Evolutionary conservation across 169 alveolate genomes (phyloP), one percentile per base, ranked within the genome.

Genomic region (Besnoitia besnoiti): DNA sequence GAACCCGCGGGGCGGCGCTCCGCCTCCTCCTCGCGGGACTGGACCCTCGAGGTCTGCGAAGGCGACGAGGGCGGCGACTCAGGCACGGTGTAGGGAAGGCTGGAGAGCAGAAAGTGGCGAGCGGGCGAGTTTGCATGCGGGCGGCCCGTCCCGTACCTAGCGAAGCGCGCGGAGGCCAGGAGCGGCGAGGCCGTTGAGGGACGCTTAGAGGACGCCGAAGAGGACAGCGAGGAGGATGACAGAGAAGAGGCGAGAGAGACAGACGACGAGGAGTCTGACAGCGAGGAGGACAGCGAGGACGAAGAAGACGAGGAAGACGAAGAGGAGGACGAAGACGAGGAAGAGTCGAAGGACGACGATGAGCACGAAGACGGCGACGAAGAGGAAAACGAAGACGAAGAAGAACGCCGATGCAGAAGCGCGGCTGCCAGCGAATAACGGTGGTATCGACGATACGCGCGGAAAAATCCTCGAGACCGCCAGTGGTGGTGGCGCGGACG

Each of bases 381-480:
- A 0, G 82, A 73, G 3, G 82, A 73, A n/a, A 42, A 73, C 39
- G n/a, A n/a, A 73, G 82, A 73, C 8, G 46, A 73, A 19, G 82
- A 21, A n/a, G 82, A 73, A 73, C 82, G 82, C 27, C n/a, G 82
- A 73, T 73, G 82, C 44, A 73, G 47, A 27, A 19, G 82, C 82
- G 44, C 39, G 46, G 14, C 39, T 0, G 82, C 82, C 1, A 73
- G 46, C 39, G 82, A 73, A 19, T 10, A 42, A 27, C 14, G n/a
- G 44, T 19, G 39, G 39, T 37, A 8, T 37, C 82, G 40, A 7
- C 82, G 82, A 16, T 19, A 5, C 40, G 47, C 10, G 7, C 47
- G 82, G 82, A 73, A 37, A 5, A 55, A 19, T n/a, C 82, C 47
- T 19, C 39, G 82, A n/a, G 30, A 37, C 46, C n/a, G 39, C 10